A percentile compares a stretch with the other conserved stretches of the same genome.
phyloP scores from a whole-genome alignment of 306 rosid species.

The Parietaria judaica region DNA sequence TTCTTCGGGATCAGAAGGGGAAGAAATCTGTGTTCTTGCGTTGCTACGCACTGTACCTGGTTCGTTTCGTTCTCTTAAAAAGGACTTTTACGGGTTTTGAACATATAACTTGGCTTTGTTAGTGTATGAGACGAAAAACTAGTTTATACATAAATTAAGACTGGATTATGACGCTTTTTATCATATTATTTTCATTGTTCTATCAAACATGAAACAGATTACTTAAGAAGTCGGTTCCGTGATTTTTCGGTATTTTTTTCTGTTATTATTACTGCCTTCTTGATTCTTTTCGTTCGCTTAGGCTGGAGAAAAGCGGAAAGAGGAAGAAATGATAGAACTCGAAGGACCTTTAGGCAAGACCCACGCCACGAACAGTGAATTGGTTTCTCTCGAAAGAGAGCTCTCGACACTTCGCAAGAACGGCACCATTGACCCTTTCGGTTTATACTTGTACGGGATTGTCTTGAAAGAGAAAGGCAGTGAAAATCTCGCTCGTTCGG shows the following conservation, averaged over 20 bases:
- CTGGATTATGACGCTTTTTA: no score
- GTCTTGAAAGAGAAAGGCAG: slow-evolving; percentile 88
- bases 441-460: slow-evolving; percentile 76
- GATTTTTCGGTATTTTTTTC: no score
- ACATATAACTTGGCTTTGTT: no score
- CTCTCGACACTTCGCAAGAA: slow-evolving; percentile 72
- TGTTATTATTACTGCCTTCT: not conserved
- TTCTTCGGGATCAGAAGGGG: slow-evolving; percentile 68
- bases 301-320: slow-evolving; percentile 99
- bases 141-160: no score
- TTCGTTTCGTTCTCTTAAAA: slow-evolving; percentile 21
- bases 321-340: slow-evolving; percentile 94
- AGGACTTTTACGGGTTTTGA: no score
- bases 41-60: slow-evolving; percentile 77
- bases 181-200: no score
- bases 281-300: slow-evolving; percentile 15
- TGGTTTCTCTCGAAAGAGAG: slow-evolving; percentile 80
- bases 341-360: slow-evolving; percentile 94
- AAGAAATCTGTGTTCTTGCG: slow-evolving; percentile 74
- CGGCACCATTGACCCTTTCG: slow-evolving; percentile 70
- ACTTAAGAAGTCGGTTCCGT: no score
- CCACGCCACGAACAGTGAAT: slow-evolving; percentile 57
- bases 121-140: no score
- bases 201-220: no score
- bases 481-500: slow-evolving; percentile 66